Conservation (phyloP, 208 protist genomes). For the Crithidia fasciculata region DNA sequence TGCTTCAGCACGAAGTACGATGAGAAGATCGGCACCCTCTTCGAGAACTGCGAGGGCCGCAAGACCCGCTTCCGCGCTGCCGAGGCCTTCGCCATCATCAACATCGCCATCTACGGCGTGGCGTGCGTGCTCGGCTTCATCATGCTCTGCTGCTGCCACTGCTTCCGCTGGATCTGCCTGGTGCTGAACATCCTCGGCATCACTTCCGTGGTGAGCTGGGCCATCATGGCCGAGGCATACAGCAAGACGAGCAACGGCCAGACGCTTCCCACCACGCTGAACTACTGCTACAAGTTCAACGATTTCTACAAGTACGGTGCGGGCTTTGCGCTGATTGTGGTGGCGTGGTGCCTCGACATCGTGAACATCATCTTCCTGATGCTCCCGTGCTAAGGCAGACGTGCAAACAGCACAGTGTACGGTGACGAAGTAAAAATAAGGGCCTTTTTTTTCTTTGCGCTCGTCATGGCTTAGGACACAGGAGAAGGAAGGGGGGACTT, state of each 20-base stretch:
- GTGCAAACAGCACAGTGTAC: neutral
- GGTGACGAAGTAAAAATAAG: too few relatives aligned
- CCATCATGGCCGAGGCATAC: constrained; percentile 39
- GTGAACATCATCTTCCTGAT: constrained; percentile 44
- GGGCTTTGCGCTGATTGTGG: constrained; percentile 41
- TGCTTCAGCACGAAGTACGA: constrained; percentile 6
- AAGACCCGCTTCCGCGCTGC: constrained; percentile 36
- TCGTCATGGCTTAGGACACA: too few relatives aligned
- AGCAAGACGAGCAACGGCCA: neutral
- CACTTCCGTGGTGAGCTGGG: constrained; percentile 32
- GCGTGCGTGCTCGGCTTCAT: constrained; percentile 20
- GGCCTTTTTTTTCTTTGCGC: too few relatives aligned
- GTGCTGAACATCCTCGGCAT: constrained; percentile 32
- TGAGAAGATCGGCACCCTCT: constrained; percentile 1
- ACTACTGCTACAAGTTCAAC: constrained; percentile 22
- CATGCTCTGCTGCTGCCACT: constrained; percentile 38
- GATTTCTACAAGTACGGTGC: constrained; percentile 23
- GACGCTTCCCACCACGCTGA: neutral
- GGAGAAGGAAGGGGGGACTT: too few relatives aligned
- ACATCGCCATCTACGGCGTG: constrained; percentile 20
- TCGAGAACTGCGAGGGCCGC: constrained; percentile 32
- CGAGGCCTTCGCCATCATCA: constrained; percentile 45
- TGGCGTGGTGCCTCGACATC: constrained; percentile 45
- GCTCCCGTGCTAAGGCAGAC: constrained; percentile 23
- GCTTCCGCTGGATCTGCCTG: constrained; percentile 35